A percentile compares a stretch with the other conserved stretches of the same genome.
Evolutionary conservation across 2,329 filamentous ascomycete genomes (phyloP).

Genomic region (Colletotrichum sp.): DNA sequence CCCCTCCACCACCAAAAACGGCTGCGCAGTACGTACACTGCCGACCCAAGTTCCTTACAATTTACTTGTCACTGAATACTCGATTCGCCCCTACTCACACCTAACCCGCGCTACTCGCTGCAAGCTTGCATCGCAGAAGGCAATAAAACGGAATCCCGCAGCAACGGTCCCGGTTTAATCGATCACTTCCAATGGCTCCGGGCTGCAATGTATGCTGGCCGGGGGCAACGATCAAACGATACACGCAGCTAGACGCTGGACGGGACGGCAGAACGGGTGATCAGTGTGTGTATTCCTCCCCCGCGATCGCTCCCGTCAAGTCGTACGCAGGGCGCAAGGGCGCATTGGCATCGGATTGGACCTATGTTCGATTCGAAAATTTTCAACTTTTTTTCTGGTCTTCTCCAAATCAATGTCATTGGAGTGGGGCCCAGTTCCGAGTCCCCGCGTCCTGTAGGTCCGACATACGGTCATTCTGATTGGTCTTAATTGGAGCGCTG

Average conservation of each 20-base stretch:
- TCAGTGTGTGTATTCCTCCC: neutral
- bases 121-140: neutral
- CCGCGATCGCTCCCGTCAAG: neutral
- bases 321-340: neutral
- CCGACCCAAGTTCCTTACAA: neutral
- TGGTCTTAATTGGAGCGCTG: neutral
- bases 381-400: neutral
- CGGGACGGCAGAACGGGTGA: neutral
- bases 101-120: neutral
- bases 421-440: neutral
- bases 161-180: neutral
- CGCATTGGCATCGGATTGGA: neutral
- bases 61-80: neutral
- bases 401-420: slow-evolving; percentile 6
- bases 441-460: neutral
- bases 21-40: neutral
- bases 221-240: neutral
- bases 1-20: neutral
- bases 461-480: neutral
- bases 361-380: neutral
- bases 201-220: neutral
- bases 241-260: neutral
- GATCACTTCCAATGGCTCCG: neutral
- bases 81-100: neutral
- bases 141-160: neutral